Base-by-base conservation (phyloP, 2,329 filamentous ascomycete genomes). In the Beauveria pseudobassiana region DNA sequence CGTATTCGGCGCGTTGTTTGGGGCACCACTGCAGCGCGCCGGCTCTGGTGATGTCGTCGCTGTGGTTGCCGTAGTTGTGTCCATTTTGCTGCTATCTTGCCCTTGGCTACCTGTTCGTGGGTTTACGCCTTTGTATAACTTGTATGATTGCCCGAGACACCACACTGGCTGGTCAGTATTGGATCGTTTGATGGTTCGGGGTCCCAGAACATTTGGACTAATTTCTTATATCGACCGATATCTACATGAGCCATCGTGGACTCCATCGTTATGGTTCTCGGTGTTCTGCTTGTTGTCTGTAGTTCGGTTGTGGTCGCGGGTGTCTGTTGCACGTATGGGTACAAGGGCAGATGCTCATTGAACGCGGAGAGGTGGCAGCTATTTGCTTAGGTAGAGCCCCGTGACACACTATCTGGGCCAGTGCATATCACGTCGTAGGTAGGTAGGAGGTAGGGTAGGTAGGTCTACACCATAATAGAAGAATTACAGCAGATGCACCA, bases 181-280 rank as follows among this genome's bases (percentile, higher is more conserved):
- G 86, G 80, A 71, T 96, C 87, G 76, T 97, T 96, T 65, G 83
- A 85, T 6, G 92, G 93, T 65, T 93, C 87, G 0, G 92, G 91
- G 68, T 97, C 93, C 88, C 92, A 96, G 70, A 98, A 88, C 77
- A 90, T 91, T 76, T 93, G 90, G 63, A 97, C 87, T 68, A 97
- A 86, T 65, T 89, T 89, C 75, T 91, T 90, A 64, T 82, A 82
- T 67, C 89, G 88, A 67, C 89, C 85, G 63, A 96, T 78, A 70
- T 96, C 90, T 61, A 89, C 84, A 62, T 82, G 86, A 42, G 78
- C 77, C 65, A 80, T 71, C 51, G 71, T 69, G 30, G 69, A 71
- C 65, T 76, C 72, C 72, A 75, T 76, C 59, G 38, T 63, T 12
- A 14, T 5, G 12, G 14, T 14, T 34, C 14, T 34, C 30, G 4